Evolutionary conservation across 176 grass and related monocot species (phyloP), one percentile per base, ranked within the genome.

Genomic region (Themeda triandra): DNA sequence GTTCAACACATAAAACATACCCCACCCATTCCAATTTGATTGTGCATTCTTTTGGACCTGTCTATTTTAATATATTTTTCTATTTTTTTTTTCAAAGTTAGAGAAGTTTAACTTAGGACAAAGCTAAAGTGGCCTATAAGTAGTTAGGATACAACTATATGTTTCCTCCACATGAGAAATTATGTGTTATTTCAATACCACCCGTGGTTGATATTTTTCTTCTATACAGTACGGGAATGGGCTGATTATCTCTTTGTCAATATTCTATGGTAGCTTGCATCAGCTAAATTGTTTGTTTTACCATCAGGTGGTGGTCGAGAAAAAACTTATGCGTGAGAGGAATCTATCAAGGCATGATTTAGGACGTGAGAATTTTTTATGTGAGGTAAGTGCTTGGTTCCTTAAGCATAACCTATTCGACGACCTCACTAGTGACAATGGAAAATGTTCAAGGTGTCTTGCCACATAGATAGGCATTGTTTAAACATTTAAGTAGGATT

Each of bases 321-420:
- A 97, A 86, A 97, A 91, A 72, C 85, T 97, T 24, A 97, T 97
- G 95, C 86, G 88, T 74, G 95, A 97, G 87, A 94, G 63, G 56
- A 88, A 92, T 53, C 81, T 97, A 73, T 91, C 90, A 2, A 92
- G 95, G 86, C 95, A 97, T 87, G 95, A 94, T 44, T n/a, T 92
- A 27, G 92, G 95, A 15, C 88, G 95, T 81, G 90, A 94, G 23
- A 62, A 82, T 36, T 94, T 97, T 78, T 32, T 97, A 40, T 85
- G 78, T 53, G 95, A 94, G 89, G 95, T 97, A 86, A 84, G 81
- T 70, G 54, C 13, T 39, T 62, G 30, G 6, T 41, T 78, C 15
- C 14, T 63, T 78, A 78, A 14, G 17, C 4, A 27, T 78, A 23
- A 14, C 33, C 0, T 42, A 45, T 45, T 63, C 8, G 1, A n/a